A percentile compares a stretch with the other conserved stretches of the same genome.
Conservation (phyloP, 2,329 filamentous ascomycete species). For the Lomentospora prolificans region DNA sequence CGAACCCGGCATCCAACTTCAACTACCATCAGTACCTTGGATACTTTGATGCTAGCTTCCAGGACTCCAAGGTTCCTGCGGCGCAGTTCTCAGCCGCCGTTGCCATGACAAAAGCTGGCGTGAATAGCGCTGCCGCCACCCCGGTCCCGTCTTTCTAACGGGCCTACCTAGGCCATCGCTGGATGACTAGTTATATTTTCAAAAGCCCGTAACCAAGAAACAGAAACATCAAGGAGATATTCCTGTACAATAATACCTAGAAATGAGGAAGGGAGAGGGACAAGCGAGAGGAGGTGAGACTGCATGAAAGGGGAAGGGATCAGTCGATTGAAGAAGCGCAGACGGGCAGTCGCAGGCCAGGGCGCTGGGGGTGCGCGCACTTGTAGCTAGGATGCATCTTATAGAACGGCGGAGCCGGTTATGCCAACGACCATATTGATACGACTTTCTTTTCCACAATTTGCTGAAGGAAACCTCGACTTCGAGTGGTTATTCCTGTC, state of each 20-base stretch:
- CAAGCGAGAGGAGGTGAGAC: not conserved
- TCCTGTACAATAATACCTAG: slow-evolving; percentile 1
- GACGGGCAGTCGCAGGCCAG: not conserved
- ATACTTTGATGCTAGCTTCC: slow-evolving; percentile 6
- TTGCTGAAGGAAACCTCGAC: too few species aligned
- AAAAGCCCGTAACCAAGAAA: too few species aligned
- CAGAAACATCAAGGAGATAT: not conserved
- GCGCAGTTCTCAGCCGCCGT: slow-evolving; percentile 4
- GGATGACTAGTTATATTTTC: too few species aligned
- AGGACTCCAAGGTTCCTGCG: not conserved
- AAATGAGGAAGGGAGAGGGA: not conserved
- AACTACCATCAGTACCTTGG: slow-evolving; percentile 6
- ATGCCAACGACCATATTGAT: not conserved
- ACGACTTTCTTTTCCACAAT: not conserved
- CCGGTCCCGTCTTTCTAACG: not conserved
- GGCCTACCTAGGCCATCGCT: too few species aligned
- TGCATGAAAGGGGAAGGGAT: not conserved
- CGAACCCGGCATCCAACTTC: slow-evolving; percentile 5
- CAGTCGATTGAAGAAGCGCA: too few species aligned
- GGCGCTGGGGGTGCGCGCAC: not conserved
- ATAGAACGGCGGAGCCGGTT: not conserved
- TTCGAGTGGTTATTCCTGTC: too few species aligned
- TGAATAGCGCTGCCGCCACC: not conserved
- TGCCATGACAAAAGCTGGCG: not conserved
- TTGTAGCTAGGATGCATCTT: not conserved